Conservation (phyloP, 2,329 filamentous ascomycete genomes). For the Trichoderma semiorbis region DNA sequence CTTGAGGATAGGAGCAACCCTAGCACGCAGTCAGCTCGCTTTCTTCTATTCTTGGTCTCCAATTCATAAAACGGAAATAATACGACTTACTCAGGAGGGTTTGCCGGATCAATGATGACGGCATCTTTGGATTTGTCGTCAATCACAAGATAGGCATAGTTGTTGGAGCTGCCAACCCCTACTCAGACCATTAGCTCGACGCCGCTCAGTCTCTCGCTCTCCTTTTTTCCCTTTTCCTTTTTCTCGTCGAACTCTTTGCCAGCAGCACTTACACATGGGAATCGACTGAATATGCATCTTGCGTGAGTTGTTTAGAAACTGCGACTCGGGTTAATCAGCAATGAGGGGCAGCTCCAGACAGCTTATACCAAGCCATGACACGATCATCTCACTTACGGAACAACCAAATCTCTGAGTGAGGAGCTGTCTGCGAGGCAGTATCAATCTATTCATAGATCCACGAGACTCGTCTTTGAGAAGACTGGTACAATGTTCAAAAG, state of each 20-base stretch:
- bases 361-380: conserved; percentile 11
- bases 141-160: conserved; percentile 80
- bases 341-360: conserved; percentile 10
- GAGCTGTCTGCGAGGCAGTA: neutral
- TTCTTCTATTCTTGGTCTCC: neutral
- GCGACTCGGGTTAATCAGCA: conserved; percentile 1
- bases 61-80: neutral
- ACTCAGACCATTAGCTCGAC: conserved; percentile 1
- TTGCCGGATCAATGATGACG: conserved; percentile 75
- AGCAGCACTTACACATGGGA: conserved; percentile 69
- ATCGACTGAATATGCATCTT: conserved; percentile 83
- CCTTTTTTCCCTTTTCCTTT: conserved; percentile 1
- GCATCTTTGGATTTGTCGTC: conserved; percentile 76
- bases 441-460: conserved; percentile 15
- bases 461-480: neutral
- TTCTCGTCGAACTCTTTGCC: neutral
- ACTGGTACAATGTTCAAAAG: neutral
- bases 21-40: conserved; percentile 28
- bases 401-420: conserved; percentile 6
- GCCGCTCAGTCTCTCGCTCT: neutral
- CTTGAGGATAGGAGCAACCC: conserved; percentile 64
- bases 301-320: conserved; percentile 22
- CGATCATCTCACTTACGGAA: conserved; percentile 9
- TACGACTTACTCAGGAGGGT: conserved; percentile 63
- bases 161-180: conserved; percentile 77